Base-by-base conservation (phyloP, 495 filamentous ascomycete genomes). In the Annulohypoxylon maeteangense region DNA sequence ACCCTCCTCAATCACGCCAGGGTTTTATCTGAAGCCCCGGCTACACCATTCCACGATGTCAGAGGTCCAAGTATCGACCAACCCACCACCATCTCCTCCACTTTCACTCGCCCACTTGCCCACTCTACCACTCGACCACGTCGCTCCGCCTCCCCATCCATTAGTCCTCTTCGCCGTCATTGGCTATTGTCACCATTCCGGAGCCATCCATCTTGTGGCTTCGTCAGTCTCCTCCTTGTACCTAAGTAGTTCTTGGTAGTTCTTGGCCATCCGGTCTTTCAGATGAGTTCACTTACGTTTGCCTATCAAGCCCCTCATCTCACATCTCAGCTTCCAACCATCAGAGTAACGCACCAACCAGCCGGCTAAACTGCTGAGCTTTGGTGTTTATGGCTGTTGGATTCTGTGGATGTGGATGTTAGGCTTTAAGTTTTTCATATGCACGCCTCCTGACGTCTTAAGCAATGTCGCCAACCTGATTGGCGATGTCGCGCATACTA, bases 11-110 rank as follows among this genome's bases (percentile, higher is more conserved):
- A 66, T 66, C 66, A 67, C 67, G 67, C 69, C 69, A 74, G 44
- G 65, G 75, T 75, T 77, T 75, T 69, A 75, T 73, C 69, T 77
- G 60, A 40, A 53, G 60, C 34, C 48, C 67, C 34, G 32, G 44
- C 40, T 66, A 56, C 62, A 67, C 72, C 66, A 72, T 67, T 40
- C 65, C 32, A 64, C 20, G 64, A 60, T 70, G 50, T 62, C 25
- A 71, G 60, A 76, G 65, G 71, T 56, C 54, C 61, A 70, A 63
- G 71, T 67, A 62, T 62, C 71, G 54, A 44, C 61, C 67, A 54
- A 47, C 70, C 65, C 70, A 65, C 59, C 67, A 65, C 29, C 34
- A 50, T 59, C 56, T 34, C 62, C 14, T 60, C 65, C 54, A 40
- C 65, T 51, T 23, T 51, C 11, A 48, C 48, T 68, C 60, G 34